phyloP scores from a whole-genome alignment of 441 rosid species.

The Omphalea diandra region DNA sequence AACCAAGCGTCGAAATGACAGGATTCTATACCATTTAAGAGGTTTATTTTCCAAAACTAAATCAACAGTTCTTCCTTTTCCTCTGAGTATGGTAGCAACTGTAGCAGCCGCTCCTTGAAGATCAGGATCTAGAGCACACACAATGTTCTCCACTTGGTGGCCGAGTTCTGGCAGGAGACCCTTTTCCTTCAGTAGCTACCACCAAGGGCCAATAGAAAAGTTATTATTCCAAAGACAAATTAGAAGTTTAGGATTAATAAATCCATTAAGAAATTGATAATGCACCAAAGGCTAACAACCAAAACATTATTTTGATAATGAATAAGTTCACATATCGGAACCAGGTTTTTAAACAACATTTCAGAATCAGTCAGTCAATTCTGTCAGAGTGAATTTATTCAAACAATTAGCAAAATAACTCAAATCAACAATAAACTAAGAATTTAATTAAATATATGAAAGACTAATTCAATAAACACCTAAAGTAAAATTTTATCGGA shows the following conservation, averaged over 20 bases:
- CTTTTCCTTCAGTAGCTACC: slow-evolving; percentile 83
- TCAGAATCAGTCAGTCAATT: no score
- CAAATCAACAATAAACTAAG: no score
- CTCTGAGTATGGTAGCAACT: slow-evolving; percentile 70
- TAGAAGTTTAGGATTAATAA: background rate
- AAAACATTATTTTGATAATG: background rate
- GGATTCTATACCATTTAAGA: slow-evolving; percentile 57
- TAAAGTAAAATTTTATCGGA: no score
- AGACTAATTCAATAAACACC: no score
- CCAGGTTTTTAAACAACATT: no score
- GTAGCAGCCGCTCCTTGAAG: slow-evolving; percentile 83
- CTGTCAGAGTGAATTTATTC: no score
- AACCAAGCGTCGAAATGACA: background rate
- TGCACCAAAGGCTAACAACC: background rate
- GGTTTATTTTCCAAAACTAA: slow-evolving; percentile 86
- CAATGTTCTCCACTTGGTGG: slow-evolving; percentile 68
- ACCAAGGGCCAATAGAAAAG: slow-evolving; percentile 8
- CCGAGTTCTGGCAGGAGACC: slow-evolving; percentile 58
- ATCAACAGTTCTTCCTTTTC: slow-evolving; percentile 76
- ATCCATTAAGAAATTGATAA: background rate
- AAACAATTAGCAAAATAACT: no score
- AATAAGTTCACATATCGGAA: background rate
- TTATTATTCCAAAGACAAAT: background rate
- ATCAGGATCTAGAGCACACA: slow-evolving; percentile 70
- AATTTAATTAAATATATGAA: no score